phyloP scores from a whole-genome alignment of 257 asterid genomes.

The Salvia rosmarinus region DNA sequence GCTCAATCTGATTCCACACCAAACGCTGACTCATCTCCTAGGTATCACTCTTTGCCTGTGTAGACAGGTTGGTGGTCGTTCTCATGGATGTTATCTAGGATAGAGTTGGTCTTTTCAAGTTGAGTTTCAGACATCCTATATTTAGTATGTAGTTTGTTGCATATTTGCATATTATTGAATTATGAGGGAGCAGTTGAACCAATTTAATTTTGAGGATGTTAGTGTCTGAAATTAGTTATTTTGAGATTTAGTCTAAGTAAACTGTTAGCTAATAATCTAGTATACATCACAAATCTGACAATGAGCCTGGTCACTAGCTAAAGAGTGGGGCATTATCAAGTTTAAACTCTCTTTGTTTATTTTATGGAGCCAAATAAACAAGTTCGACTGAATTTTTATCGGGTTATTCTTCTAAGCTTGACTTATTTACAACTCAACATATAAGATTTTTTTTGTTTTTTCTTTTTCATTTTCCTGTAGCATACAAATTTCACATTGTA shows the following conservation, averaged over 20 bases:
- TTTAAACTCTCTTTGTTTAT: too few species aligned
- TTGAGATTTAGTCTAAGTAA: too few species aligned
- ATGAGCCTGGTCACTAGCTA: too few species aligned
- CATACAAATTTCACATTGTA: too few species aligned
- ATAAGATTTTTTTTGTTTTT: too few species aligned
- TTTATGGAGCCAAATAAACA: too few species aligned
- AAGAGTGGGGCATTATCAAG: too few species aligned
- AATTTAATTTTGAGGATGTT: neutral
- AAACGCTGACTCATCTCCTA: slow-evolving; percentile 20
- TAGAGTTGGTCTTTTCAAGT: slow-evolving; percentile 13
- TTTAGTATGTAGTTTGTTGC: slow-evolving; percentile 16
- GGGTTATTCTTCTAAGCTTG: too few species aligned
- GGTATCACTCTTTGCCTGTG: neutral
- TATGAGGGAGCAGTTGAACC: neutral
- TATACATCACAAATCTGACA: too few species aligned
- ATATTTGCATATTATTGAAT: slow-evolving; percentile 4
- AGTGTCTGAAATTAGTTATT: too few species aligned
- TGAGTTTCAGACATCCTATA: slow-evolving; percentile 7
- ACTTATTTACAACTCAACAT: too few species aligned
- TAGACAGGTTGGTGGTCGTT: slow-evolving; percentile 3
- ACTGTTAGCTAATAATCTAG: neutral
- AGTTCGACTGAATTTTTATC: neutral
- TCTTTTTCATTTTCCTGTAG: too few species aligned
- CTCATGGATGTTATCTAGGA: slow-evolving; percentile 14
- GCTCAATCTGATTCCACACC: neutral